Base-by-base conservation (phyloP, 805 yeast genomes). In the Priceomyces melissophilus region DNA sequence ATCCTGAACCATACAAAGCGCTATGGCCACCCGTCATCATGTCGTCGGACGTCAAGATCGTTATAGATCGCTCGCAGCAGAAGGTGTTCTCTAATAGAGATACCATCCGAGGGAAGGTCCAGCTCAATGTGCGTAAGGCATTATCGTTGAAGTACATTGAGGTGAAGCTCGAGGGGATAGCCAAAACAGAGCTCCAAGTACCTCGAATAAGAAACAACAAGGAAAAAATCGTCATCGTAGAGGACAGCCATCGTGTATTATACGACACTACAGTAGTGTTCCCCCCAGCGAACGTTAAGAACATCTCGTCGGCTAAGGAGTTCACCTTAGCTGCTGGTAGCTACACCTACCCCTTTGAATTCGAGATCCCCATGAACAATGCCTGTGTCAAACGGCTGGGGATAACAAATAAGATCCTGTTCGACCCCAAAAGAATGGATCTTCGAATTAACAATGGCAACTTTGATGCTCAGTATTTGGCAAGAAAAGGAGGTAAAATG, bases 151-250 rank as follows among this genome's bases (percentile, higher is more conserved):
- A 67, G 30, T 64, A 64, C 45, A 71, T 78, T 30, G 75, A 71
- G 44, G 80, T 77, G 33, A 77, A 78, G 48, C 57, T 78, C 11
- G 76, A 75, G 48, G 84, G 82, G 1, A 54, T 72, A 1, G 56
- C 79, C 9, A 55, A 53, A 30, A 60, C 79, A 0, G 58, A 55
- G 37, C 44, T 77, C 13, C 47, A 45, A 9, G 49, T 71, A 1
- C 67, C 71, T 0, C 7, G 41, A 36, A 44, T 41, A 23, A 9
- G 44, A 39, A 37, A 34, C 10, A 51, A 47, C 2, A 48, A 52
- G 32, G 42, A 40, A 31, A 54, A 48, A 34, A 57, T 53, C 10
- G 48, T 48, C 30, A 25, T 50, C 6, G 37, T 66, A 7, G 54
- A 44, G 30, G 78, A 72, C 47, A 53, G 53, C 5, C 82, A 78